phyloP scores from a whole-genome alignment of 148 eudicot genomes.

The Silene uniflora region DNA sequence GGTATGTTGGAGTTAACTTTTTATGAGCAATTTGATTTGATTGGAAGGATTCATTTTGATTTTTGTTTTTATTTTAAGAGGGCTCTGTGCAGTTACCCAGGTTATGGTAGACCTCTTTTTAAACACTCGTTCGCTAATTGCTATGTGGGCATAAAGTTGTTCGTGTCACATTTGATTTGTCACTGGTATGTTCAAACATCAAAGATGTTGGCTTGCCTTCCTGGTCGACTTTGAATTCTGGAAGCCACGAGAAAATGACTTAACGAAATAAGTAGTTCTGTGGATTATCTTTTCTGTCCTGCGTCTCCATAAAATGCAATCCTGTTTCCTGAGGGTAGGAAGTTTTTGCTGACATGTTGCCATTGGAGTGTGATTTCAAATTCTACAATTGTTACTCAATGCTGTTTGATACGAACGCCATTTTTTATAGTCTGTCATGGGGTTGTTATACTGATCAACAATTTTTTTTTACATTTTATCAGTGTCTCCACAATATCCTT shows the following conservation, averaged over 20 bases:
- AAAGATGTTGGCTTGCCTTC: background rate
- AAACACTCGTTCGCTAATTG: background rate
- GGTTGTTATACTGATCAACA: background rate
- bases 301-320: background rate
- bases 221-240: background rate
- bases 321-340: background rate
- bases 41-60: background rate
- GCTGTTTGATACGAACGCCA: background rate
- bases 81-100: background rate
- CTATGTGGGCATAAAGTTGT: background rate
- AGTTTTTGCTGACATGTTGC: background rate
- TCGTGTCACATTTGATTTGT: background rate
- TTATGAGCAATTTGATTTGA: background rate
- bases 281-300: background rate
- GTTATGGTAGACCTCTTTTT: background rate
- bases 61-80: background rate
- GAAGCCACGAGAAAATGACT: background rate
- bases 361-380: background rate
- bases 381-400: background rate
- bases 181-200: background rate
- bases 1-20: conserved; percentile 42
- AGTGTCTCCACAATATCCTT: background rate
- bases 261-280: background rate
- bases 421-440: background rate
- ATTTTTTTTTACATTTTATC: background rate